These are phyloP conservation scores for Cladorrhinum sp. DNA, from an alignment of 2,329 filamentous ascomycete species.

Conservation along the genomic window DNA sequence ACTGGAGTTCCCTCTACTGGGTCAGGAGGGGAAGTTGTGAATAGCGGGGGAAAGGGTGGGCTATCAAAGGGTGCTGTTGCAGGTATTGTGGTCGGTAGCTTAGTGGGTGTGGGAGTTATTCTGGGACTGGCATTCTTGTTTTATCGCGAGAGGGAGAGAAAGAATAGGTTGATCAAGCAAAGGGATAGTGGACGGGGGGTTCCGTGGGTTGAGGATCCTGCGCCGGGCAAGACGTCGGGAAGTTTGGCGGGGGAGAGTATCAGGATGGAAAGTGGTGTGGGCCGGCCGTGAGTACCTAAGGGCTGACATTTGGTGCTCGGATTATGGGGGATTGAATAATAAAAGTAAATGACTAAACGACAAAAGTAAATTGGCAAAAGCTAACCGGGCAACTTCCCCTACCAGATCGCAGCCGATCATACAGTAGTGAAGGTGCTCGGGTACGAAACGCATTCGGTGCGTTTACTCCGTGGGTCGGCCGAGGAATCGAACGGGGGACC, in stretches of 20 bases:
- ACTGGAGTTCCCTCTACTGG: not conserved
- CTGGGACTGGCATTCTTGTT: constrained; percentile 16
- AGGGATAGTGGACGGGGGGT: constrained; percentile 18
- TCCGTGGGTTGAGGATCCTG: constrained; percentile 17
- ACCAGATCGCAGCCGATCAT: no score
- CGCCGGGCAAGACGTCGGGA: constrained; percentile 12
- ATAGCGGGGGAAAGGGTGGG: not conserved
- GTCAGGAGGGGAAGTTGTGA: not conserved
- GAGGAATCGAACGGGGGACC: no score
- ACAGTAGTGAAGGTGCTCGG: no score
- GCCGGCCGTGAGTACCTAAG: not conserved
- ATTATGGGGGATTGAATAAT: not conserved
- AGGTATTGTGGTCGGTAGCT: constrained; percentile 22
- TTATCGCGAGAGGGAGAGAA: constrained; percentile 22
- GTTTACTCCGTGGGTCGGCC: no score
- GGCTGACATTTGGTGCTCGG: not conserved
- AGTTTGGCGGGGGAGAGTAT: constrained; percentile 12
- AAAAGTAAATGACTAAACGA: not conserved
- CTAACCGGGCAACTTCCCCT: no score
- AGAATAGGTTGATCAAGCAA: constrained; percentile 18
- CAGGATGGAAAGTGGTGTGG: constrained; percentile 4
- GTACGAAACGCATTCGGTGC: no score
- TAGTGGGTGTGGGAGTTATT: constrained; percentile 16
- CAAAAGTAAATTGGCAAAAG: no score
- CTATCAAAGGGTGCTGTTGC: constrained; percentile 24